A percentile compares a stretch with the other conserved stretches of the same genome.
Evolutionary conservation across 2,329 filamentous ascomycete species (phyloP).

Genomic region (Pseudogymnoascus sp.): DNA sequence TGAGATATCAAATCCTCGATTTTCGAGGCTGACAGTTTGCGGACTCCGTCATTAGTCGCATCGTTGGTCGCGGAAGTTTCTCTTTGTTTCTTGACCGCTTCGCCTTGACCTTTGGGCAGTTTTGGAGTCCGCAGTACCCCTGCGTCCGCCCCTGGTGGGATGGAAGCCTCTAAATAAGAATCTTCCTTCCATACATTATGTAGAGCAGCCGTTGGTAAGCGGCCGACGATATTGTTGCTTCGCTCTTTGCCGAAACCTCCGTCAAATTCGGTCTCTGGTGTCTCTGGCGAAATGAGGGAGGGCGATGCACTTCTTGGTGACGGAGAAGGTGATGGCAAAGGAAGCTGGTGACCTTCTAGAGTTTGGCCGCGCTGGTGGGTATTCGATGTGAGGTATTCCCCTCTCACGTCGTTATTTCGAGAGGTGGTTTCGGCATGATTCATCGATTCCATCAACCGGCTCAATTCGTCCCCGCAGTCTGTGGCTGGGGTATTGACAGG

Average conservation of each 20-base stretch:
- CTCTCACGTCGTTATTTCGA: background rate
- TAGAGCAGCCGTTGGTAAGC: background rate
- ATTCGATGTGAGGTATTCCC: background rate
- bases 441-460: background rate
- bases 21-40: constrained; percentile 48
- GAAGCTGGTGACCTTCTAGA: constrained; percentile 18
- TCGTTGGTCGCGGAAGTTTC: constrained; percentile 11
- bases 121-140: constrained; percentile 16
- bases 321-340: constrained; percentile 22
- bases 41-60: constrained; percentile 34
- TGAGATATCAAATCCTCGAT: constrained; percentile 50
- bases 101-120: constrained; percentile 24
- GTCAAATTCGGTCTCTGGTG: background rate
- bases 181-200: background rate
- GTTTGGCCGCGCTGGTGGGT: constrained; percentile 3
- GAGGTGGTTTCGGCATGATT: background rate
- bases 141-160: background rate
- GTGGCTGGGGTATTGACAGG: background rate
- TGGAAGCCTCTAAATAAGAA: background rate
- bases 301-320: constrained; percentile 20
- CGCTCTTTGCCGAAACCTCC: background rate
- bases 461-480: background rate
- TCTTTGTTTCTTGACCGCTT: constrained; percentile 18
- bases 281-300: constrained; percentile 11
- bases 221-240: background rate